These are phyloP conservation scores for Tarenaya hassleriana DNA, from an alignment of 345 rosid genomes.

Conservation along the genomic window DNA sequence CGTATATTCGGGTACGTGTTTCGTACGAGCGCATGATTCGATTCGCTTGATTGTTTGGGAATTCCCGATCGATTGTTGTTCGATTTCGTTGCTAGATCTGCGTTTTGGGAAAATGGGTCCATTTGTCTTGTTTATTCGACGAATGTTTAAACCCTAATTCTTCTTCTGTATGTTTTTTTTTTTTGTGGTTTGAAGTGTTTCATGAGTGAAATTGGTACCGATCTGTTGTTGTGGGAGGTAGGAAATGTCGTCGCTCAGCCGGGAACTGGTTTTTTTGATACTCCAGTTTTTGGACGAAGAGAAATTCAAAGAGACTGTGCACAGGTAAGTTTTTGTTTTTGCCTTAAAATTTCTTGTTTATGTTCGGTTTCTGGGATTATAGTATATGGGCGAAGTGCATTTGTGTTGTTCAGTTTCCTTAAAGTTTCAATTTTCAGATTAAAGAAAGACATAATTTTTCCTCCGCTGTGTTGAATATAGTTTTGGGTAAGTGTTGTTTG, in stretches of 20 bases:
- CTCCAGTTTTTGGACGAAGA: constrained; percentile 37
- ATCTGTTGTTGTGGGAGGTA: constrained; percentile 7
- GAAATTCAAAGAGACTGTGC: constrained; percentile 35
- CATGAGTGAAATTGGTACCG: constrained; percentile 23
- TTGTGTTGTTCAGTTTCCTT: not conserved
- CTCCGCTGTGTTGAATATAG: constrained; percentile 1
- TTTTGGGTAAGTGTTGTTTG: constrained; percentile 13
- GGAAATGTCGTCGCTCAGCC: constrained; percentile 32
- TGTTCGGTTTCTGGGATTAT: not conserved
- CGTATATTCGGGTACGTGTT: constrained; percentile 25
- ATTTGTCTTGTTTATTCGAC: not conserved
- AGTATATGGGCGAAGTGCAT: not conserved
- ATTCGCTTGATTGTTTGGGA: constrained; percentile 11
- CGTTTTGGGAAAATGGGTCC: not conserved
- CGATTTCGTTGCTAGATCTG: constrained; percentile 23
- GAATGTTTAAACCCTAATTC: constrained; percentile 26
- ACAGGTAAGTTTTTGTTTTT: constrained; percentile 19
- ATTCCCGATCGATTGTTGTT: not conserved
- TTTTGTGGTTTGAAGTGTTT: constrained; percentile 10
- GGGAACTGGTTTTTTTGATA: constrained; percentile 32
- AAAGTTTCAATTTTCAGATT: constrained; percentile 3
- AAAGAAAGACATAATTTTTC: not conserved
- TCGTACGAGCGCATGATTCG: constrained; percentile 15
- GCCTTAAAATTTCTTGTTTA: not conserved
- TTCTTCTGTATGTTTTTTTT: not conserved